Evolutionary conservation across 805 yeast species (phyloP).

Genomic region (Metschnikowia shivogae): DNA sequence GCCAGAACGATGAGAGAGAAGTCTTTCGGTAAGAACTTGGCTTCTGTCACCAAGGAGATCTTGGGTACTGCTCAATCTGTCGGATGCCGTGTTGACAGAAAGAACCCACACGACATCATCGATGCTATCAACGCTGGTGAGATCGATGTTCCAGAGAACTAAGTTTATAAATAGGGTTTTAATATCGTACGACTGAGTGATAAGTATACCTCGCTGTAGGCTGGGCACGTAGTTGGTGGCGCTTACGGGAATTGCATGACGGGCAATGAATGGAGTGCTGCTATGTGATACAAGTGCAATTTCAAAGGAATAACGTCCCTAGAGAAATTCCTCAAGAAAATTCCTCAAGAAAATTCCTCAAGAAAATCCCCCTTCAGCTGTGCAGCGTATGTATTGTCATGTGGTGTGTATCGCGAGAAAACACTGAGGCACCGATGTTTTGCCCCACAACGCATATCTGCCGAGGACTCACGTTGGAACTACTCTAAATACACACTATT

Average conservation of each 20-base stretch:
- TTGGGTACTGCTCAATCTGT: slow-evolving; percentile 99
- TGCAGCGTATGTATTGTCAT: neutral
- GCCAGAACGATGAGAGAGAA: slow-evolving; percentile 97
- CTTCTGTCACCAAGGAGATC: slow-evolving; percentile 97
- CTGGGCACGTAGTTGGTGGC: neutral
- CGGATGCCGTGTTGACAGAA: slow-evolving; percentile 98
- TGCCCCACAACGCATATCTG: slow-evolving; percentile 4
- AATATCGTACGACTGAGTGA: slow-evolving; percentile 29
- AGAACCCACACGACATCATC: slow-evolving; percentile 98
- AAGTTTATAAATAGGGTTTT: slow-evolving; percentile 37
- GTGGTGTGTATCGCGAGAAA: neutral
- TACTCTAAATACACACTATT: neutral
- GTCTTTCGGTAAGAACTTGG: slow-evolving; percentile 96
- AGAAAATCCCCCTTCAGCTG: neutral
- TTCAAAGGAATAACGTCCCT: too few species aligned
- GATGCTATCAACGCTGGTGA: slow-evolving; percentile 98
- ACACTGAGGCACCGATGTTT: slow-evolving; percentile 3
- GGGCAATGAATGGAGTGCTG: too few species aligned
- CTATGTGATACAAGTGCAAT: too few species aligned
- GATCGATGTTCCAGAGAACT: slow-evolving; percentile 86
- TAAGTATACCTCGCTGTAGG: neutral
- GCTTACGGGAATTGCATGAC: too few species aligned
- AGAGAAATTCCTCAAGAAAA: too few species aligned
- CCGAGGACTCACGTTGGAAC: slow-evolving; percentile 4
- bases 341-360: too few species aligned